These are phyloP conservation scores for Phaffia tasmanica DNA, from an alignment of 768 basidiomycete genomes.

Conservation along the genomic window DNA sequence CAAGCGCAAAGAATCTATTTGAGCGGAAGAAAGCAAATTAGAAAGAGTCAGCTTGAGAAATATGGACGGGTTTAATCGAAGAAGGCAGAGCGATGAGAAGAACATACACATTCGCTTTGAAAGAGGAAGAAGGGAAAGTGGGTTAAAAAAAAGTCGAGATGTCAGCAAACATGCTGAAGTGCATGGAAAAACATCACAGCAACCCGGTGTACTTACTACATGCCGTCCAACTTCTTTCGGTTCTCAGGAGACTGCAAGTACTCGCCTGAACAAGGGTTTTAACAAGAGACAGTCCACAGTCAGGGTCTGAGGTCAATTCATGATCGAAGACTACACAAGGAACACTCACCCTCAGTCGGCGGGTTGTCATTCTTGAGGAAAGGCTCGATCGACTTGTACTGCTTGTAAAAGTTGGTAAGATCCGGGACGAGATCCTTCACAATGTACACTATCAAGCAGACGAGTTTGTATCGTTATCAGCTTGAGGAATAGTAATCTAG, in stretches of 20 bases:
- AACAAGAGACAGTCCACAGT: neutral
- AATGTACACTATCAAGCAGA: slow-evolving; percentile 64
- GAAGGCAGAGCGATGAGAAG: neutral
- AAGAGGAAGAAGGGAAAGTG: neutral
- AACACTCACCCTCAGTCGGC: slow-evolving; percentile 47
- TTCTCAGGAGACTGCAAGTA: slow-evolving; percentile 83
- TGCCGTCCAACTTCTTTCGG: slow-evolving; percentile 85
- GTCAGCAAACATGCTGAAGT: neutral
- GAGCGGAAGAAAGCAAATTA: neutral
- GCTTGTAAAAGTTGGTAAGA: slow-evolving; percentile 77
- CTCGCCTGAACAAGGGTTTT: slow-evolving; percentile 41
- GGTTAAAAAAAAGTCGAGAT: neutral
- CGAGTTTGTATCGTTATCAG: neutral
- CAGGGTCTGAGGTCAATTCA: neutral
- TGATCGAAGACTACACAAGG: neutral
- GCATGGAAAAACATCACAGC: neutral
- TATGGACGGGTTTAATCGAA: neutral
- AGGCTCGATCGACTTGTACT: slow-evolving; percentile 98
- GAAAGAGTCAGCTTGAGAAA: neutral
- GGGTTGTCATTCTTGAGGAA: slow-evolving; percentile 89
- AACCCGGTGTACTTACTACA: slow-evolving; percentile 55
- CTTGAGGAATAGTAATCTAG: neutral
- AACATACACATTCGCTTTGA: slow-evolving; percentile 23
- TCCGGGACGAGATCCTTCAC: slow-evolving; percentile 91
- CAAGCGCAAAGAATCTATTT: slow-evolving; percentile 62